Conservation (phyloP, 306 rosid species). For the Geum urbanum region DNA sequence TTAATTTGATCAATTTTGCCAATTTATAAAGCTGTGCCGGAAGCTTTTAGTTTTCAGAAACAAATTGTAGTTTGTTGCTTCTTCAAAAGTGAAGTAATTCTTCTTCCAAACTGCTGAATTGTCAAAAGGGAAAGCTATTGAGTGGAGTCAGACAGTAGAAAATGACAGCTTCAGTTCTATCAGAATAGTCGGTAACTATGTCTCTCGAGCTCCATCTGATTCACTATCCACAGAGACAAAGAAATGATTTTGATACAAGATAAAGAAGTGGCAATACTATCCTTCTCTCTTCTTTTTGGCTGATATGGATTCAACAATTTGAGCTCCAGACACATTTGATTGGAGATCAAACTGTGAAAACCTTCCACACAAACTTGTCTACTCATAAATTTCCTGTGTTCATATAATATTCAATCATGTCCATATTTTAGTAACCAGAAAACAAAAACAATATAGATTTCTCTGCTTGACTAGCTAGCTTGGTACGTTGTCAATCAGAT, state of each 20-base stretch:
- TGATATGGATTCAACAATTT: constrained; percentile 4
- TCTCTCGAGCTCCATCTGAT: constrained; percentile 15
- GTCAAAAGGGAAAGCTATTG: constrained; percentile 20
- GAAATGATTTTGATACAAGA: background rate
- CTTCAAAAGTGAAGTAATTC: constrained; percentile 27
- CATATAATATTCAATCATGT: too few species aligned
- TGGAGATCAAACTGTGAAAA: background rate
- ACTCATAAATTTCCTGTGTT: too few species aligned
- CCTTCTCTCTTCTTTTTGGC: background rate
- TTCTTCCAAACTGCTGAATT: constrained; percentile 27
- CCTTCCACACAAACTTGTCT: background rate
- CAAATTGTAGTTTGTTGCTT: constrained; percentile 19
- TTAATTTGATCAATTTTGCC: too few species aligned
- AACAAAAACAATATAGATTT: too few species aligned
- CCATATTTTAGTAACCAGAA: too few species aligned
- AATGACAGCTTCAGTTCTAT: constrained; percentile 19
- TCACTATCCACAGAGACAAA: background rate
- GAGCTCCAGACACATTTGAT: background rate
- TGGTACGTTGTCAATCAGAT: background rate
- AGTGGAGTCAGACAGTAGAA: constrained; percentile 30
- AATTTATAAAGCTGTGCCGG: constrained; percentile 32
- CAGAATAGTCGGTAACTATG: constrained; percentile 18
- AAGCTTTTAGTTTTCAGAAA: constrained; percentile 38
- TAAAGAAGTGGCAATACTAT: background rate
- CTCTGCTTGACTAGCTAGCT: too few species aligned